Evolutionary conservation across 1,284 basidiomycete genomes (phyloP), one percentile per base, ranked within the genome.

Genomic region (Pseudozyma thailandica): DNA sequence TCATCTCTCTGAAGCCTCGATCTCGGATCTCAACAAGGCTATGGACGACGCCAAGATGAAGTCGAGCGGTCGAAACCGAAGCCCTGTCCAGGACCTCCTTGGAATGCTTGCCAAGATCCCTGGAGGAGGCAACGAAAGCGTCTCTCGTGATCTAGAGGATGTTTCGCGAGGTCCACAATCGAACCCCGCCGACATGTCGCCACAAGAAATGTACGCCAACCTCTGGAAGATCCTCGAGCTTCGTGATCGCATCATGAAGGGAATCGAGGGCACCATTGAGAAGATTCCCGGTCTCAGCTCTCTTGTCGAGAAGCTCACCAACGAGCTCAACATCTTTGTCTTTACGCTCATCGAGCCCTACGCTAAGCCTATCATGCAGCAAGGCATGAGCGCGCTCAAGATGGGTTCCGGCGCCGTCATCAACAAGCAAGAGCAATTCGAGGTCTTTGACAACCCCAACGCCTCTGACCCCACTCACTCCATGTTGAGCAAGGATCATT

Each of bases 201-300:
- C 94, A 1, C 91, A 94, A 82, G 93, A 96, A 83, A 80, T 95
- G 61, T 91, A 94, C 83, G 85, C 88, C 3, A 74, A 74, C 50
- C 57, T 95, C 15, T 95, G 93, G 93, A 88, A 92, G 84, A 89
- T 96, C 12, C 84, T 96, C 77, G 89, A 87, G 43, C 94, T 94
- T 84, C 87, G 93, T 49, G 94, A 97, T 84, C 88, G 87, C 38
- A 78, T 83, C 69, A 88, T 89, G 82, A 95, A 94, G 87, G 90
- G 89, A 82, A 92, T 97, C 55, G 89, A 90, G 79, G 88, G 87
- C 73, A 94, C 90, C 0, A 93, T 96, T 64, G 91, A 79, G 30
- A 75, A 74, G 69, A 86, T 91, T 45, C 87, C 87, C 0, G 87
- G 87, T 15, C 83, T 88, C n/a, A 74, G 59, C 33, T 44, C 89